A percentile compares a stretch with the other conserved stretches of the same genome.
phyloP scores from a whole-genome alignment of 2,329 filamentous ascomycete genomes.

The Aotearoamyces nothofagi region DNA sequence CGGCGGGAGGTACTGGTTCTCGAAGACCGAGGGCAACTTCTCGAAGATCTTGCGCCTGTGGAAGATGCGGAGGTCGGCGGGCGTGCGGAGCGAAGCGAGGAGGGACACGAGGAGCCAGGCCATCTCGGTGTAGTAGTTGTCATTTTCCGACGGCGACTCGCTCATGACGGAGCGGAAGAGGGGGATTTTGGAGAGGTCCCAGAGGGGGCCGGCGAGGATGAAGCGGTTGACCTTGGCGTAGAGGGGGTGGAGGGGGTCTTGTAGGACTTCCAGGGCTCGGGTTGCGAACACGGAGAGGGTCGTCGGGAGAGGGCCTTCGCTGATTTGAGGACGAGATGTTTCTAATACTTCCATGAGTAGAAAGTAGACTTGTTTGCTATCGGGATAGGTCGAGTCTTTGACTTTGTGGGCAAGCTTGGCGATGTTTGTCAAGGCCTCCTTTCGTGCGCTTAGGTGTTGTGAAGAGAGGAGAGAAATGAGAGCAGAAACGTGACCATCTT shows the following conservation, averaged over 20 bases:
- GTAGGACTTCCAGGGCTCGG: slow-evolving; percentile 53
- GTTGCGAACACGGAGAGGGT: slow-evolving; percentile 63
- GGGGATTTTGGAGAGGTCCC: slow-evolving; percentile 60
- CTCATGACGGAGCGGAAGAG: slow-evolving; percentile 48
- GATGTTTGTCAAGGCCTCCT: slow-evolving; percentile 59
- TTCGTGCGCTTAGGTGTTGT: slow-evolving; percentile 56
- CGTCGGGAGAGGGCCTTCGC: slow-evolving; percentile 48
- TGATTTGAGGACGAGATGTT: slow-evolving; percentile 43
- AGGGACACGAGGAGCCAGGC: slow-evolving; percentile 62
- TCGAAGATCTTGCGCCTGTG: slow-evolving; percentile 56
- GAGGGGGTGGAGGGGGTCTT: slow-evolving; percentile 63
- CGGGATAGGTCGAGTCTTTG: slow-evolving; percentile 54
- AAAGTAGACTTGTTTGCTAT: slow-evolving; percentile 65
- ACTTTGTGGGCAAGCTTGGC: slow-evolving; percentile 48
- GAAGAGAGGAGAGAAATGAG: slow-evolving; percentile 67
- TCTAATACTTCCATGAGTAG: slow-evolving; percentile 69
- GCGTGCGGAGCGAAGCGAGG: slow-evolving; percentile 46
- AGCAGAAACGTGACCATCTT: slow-evolving; percentile 56
- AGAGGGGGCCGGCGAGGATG: slow-evolving; percentile 61
- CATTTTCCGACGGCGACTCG: slow-evolving; percentile 55
- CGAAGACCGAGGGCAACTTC: slow-evolving; percentile 53
- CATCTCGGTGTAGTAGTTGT: slow-evolving; percentile 56
- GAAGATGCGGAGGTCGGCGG: slow-evolving; percentile 43
- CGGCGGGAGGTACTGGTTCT: slow-evolving; percentile 44
- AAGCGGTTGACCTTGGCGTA: slow-evolving; percentile 81